Evolutionary conservation across 2,329 filamentous ascomycete genomes (phyloP).

Genomic region (Ophiostoma tasmaniense): DNA sequence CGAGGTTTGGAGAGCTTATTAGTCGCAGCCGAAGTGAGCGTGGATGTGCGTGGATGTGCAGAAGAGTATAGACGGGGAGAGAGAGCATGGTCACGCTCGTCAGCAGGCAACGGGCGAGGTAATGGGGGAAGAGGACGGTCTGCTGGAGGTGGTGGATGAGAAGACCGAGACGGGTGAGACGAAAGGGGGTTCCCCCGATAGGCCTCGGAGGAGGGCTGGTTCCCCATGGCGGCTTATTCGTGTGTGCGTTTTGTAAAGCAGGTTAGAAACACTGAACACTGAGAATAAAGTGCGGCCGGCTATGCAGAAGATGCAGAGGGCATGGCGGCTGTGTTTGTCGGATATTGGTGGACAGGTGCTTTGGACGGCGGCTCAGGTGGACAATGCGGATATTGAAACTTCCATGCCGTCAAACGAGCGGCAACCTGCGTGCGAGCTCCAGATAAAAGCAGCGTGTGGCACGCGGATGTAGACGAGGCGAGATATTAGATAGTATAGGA

Average conservation of each 20-base stretch:
- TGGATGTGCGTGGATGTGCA: not conserved
- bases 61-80: not conserved
- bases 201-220: slow-evolving; percentile 39
- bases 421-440: slow-evolving; percentile 22
- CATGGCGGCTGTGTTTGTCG: slow-evolving; percentile 5
- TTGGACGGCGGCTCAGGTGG: slow-evolving; percentile 26
- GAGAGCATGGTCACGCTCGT: not conserved
- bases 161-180: slow-evolving; percentile 24
- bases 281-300: slow-evolving; percentile 1
- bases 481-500: not conserved
- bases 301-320: not conserved
- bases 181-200: slow-evolving; percentile 17
- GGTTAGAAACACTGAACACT: not conserved
- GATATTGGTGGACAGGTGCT: slow-evolving; percentile 2
- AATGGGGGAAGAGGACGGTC: slow-evolving; percentile 21
- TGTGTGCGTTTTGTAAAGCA: slow-evolving; percentile 6
- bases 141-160: not conserved
- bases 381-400: slow-evolving; percentile 31
- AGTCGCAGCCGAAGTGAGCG: not conserved
- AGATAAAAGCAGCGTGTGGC: slow-evolving; percentile 12
- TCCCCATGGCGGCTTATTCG: slow-evolving; percentile 38
- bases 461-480: not conserved
- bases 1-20: not conserved
- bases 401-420: slow-evolving; percentile 33
- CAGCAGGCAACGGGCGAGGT: not conserved